These are phyloP conservation scores for Cladochytrium replicatum DNA, from an alignment of 192 early-diverging fungal genomes.

Conservation along the genomic window DNA sequence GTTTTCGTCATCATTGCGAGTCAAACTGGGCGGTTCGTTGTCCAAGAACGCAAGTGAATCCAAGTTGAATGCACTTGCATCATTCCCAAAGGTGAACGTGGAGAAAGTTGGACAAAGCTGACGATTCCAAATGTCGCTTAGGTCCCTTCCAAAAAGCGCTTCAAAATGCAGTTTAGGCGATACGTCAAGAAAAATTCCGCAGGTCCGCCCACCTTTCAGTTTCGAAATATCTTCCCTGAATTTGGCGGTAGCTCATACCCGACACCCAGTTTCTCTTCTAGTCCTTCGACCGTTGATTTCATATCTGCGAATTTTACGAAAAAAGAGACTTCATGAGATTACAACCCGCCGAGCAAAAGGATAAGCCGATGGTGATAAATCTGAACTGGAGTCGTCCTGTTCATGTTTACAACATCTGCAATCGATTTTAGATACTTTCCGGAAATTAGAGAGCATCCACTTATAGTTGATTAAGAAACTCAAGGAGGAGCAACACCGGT, in stretches of 20 bases:
- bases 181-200: not conserved
- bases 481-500: no score
- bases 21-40: conserved; percentile 17
- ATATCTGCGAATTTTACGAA: no score
- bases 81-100: no score
- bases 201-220: conserved; percentile 23
- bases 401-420: conserved; percentile 14
- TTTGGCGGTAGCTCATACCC: not conserved
- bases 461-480: no score
- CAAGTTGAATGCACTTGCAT: conserved; percentile 62
- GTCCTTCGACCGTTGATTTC: conserved; percentile 12
- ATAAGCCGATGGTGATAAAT: conserved; percentile 19
- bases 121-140: conserved; percentile 31
- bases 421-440: no score
- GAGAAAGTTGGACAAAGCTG: conserved; percentile 62
- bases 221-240: conserved; percentile 19
- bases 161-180: not conserved
- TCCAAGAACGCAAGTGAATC: conserved; percentile 46
- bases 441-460: no score
- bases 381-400: conserved; percentile 3
- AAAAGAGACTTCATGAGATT: no score
- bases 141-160: conserved; percentile 36
- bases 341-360: no score
- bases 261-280: conserved; percentile 6
- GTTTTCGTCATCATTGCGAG: not conserved